Percentiles rank a stretch among this genome's conserved stretches.
These are phyloP conservation scores for Schoenoplectus tabernaemontani DNA, from an alignment of 202 grass and related monocot species.

Conservation along the genomic window DNA sequence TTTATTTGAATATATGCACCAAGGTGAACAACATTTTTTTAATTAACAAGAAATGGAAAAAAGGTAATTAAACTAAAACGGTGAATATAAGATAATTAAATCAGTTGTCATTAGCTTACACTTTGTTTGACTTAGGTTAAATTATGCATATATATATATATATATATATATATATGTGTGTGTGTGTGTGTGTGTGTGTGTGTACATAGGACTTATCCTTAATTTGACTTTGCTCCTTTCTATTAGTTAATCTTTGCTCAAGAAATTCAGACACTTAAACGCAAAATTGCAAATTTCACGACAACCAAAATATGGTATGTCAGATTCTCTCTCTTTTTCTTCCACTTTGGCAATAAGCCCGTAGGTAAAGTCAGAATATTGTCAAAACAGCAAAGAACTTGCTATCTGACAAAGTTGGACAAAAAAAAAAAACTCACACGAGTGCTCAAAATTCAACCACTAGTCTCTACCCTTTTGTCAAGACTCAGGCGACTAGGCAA, in stretches of 20 bases:
- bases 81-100: too few relatives aligned
- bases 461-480: background rate
- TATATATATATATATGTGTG: too few relatives aligned
- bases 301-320: too few relatives aligned
- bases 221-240: background rate
- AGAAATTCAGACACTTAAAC: too few relatives aligned
- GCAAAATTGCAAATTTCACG: too few relatives aligned
- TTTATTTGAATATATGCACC: background rate
- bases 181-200: background rate
- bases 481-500: background rate
- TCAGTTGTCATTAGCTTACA: too few relatives aligned
- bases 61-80: too few relatives aligned
- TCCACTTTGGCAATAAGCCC: slow-evolving; percentile 1
- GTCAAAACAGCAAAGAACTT: background rate
- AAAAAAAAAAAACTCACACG: slow-evolving; percentile 4
- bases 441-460: slow-evolving; percentile 24
- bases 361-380: slow-evolving; percentile 5
- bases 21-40: background rate
- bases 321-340: slow-evolving; percentile 1
- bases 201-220: background rate
- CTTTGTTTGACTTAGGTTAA: background rate
- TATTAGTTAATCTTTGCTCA: too few relatives aligned
- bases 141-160: too few relatives aligned
- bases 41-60: background rate
- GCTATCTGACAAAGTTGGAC: slow-evolving; percentile 15